A percentile compares a stretch with the other conserved stretches of the same genome.
These are phyloP conservation scores for Bodo saltans DNA, from an alignment of 78 protist species.

Conservation along the genomic window DNA sequence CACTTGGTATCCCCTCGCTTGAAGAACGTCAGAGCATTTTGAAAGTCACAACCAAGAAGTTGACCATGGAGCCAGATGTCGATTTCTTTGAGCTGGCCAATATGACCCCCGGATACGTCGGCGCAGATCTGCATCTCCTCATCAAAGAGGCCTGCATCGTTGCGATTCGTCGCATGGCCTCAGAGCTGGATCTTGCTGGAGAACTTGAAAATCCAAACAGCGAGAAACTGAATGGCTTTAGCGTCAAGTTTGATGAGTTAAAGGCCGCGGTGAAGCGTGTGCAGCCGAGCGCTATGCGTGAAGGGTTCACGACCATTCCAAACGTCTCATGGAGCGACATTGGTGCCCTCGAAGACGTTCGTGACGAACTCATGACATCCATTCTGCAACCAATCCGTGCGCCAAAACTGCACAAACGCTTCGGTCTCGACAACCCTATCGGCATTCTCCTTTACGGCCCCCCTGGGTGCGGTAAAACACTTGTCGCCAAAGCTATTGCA, in stretches of 20 bases:
- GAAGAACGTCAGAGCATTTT: conserved; percentile 58
- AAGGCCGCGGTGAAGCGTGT: conserved; percentile 71
- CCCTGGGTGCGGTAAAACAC: conserved; percentile 99
- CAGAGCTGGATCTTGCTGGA: not conserved
- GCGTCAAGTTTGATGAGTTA: conserved; percentile 55
- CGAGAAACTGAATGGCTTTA: not conserved
- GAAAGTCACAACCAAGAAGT: conserved; percentile 35
- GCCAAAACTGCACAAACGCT: conserved; percentile 29
- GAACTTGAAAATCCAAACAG: not conserved
- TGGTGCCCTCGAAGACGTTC: conserved; percentile 81
- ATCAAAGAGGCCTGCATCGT: conserved; percentile 79
- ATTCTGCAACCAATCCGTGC: conserved; percentile 38
- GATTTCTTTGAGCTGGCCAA: conserved; percentile 59
- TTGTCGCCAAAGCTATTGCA: conserved; percentile 92
- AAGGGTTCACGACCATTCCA: conserved; percentile 77
- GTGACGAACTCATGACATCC: conserved; percentile 56
- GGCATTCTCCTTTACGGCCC: conserved; percentile 91
- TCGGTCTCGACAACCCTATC: conserved; percentile 24
- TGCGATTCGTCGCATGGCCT: not conserved
- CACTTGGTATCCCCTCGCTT: conserved; percentile 81
- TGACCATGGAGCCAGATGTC: conserved; percentile 41
- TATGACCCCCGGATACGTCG: conserved; percentile 84
- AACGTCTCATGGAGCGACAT: conserved; percentile 94
- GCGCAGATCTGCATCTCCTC: conserved; percentile 69
- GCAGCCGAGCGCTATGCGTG: conserved; percentile 90